A percentile compares a stretch with the other conserved stretches of the same genome.
Evolutionary conservation across 164 flowering plant genomes (phyloP).

Genomic region (Nelumbo lutea): DNA sequence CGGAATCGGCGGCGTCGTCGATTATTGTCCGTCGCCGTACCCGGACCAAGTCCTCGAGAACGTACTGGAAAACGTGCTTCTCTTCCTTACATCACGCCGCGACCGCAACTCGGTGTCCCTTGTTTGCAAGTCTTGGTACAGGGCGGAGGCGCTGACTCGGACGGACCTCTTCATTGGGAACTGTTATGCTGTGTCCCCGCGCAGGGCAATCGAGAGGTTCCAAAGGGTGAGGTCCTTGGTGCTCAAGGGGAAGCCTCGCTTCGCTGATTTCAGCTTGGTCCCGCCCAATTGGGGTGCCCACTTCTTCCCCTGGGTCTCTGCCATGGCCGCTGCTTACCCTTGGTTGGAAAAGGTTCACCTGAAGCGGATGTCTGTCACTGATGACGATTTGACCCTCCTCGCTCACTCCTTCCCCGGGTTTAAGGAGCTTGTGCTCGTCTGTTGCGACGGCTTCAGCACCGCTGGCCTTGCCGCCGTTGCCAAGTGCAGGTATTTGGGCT

Average conservation of each 20-base stretch:
- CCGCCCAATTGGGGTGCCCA: slow-evolving; percentile 80
- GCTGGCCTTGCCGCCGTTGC: slow-evolving; percentile 65
- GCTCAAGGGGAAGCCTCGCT: slow-evolving; percentile 85
- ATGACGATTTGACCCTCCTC: slow-evolving; percentile 53
- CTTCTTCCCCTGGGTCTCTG: slow-evolving; percentile 58
- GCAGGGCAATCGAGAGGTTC: slow-evolving; percentile 49
- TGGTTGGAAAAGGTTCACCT: slow-evolving; percentile 56
- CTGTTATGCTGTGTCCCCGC: slow-evolving; percentile 72
- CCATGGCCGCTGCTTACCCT: slow-evolving; percentile 47
- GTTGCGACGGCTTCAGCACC: slow-evolving; percentile 88
- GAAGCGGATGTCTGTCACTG: slow-evolving; percentile 74
- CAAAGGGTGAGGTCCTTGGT: slow-evolving; percentile 35
- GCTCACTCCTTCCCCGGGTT: slow-evolving; percentile 46
- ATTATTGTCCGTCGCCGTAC: slow-evolving; percentile 14
- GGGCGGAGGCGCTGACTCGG: slow-evolving; percentile 65
- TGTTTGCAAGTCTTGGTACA: slow-evolving; percentile 84
- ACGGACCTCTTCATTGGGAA: slow-evolving; percentile 77
- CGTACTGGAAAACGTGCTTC: slow-evolving; percentile 75
- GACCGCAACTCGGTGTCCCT: slow-evolving; percentile 83
- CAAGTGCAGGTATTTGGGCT: slow-evolving; percentile 53
- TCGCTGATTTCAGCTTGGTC: slow-evolving; percentile 73
- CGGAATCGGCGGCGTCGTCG: not conserved
- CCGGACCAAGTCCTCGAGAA: slow-evolving; percentile 74
- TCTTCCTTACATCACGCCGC: slow-evolving; percentile 54
- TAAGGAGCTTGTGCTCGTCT: slow-evolving; percentile 62